Conservation (phyloP, 2,329 filamentous ascomycete genomes). For the Apiospora saccharicola region DNA sequence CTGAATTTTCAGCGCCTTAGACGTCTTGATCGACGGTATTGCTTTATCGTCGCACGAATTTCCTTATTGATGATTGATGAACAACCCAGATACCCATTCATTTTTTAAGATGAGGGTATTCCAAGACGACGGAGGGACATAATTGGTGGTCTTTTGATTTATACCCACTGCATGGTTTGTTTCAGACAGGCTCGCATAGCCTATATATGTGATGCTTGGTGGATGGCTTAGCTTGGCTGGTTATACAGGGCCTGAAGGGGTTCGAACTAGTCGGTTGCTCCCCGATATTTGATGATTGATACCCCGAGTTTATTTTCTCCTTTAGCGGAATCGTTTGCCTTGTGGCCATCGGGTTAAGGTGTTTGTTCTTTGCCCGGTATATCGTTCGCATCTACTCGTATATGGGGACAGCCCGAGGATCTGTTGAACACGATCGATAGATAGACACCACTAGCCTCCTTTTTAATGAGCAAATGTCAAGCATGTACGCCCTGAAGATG, state of each 20-base stretch:
- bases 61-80: slow-evolving; percentile 41
- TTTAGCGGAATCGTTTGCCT: slow-evolving; percentile 28
- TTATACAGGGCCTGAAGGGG: slow-evolving; percentile 6
- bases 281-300: slow-evolving; percentile 20
- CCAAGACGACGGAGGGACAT: slow-evolving; percentile 38
- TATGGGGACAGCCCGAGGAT: neutral
- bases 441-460: slow-evolving; percentile 8
- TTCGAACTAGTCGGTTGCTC: slow-evolving; percentile 1
- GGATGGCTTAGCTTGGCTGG: neutral
- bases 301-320: slow-evolving; percentile 29
- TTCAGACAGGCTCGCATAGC: slow-evolving; percentile 8
- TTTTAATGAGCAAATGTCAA: slow-evolving; percentile 7
- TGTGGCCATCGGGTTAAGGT: slow-evolving; percentile 29
- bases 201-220: slow-evolving; percentile 5
- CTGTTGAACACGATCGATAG: slow-evolving; percentile 14
- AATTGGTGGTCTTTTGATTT: slow-evolving; percentile 32
- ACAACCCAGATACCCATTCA: slow-evolving; percentile 44
- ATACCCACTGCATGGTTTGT: slow-evolving; percentile 21
- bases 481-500: neutral
- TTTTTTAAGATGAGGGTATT: slow-evolving; percentile 44
- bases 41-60: slow-evolving; percentile 26
- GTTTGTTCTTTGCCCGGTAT: neutral
- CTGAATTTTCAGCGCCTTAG: slow-evolving; percentile 7
- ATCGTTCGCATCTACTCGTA: slow-evolving; percentile 13
- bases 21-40: slow-evolving; percentile 22